A percentile compares a stretch with the other conserved stretches of the same genome.
phyloP scores from a whole-genome alignment of 768 basidiomycete species.

The Suillus cothurnatus region DNA sequence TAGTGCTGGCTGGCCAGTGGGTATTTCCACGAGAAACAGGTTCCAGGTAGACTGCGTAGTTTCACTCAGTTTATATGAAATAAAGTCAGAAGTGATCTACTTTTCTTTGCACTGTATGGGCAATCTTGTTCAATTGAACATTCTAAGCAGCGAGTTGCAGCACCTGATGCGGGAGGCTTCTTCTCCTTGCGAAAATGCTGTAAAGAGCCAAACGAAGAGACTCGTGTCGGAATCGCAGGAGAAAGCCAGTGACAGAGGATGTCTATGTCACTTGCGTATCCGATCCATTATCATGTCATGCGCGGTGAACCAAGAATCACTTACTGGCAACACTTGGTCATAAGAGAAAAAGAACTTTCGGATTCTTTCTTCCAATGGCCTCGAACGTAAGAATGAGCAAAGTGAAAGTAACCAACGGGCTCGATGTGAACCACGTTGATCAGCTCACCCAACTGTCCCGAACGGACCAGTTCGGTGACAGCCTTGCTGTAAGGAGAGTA shows the following conservation, averaged over 20 bases:
- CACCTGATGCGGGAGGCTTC: constrained; percentile 71
- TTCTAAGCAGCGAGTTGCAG: constrained; percentile 72
- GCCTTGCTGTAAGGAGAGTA: constrained; percentile 84
- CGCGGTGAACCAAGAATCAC: constrained; percentile 36
- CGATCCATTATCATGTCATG: constrained; percentile 10
- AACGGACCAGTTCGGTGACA: constrained; percentile 68
- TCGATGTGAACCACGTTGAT: constrained; percentile 86
- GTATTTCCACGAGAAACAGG: constrained; percentile 51
- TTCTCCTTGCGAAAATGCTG: constrained; percentile 74
- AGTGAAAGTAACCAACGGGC: constrained; percentile 86
- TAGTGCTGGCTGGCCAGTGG: constrained; percentile 64
- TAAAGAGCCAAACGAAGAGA: constrained; percentile 87
- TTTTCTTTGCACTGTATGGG: constrained; percentile 85
- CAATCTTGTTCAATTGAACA: constrained; percentile 75
- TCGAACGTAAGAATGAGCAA: constrained; percentile 88
- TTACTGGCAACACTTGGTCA: constrained; percentile 92
- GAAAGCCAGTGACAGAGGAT: constrained; percentile 77
- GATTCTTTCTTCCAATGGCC: constrained; percentile 77
- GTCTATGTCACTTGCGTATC: constrained; percentile 71
- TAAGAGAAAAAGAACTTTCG: constrained; percentile 75
- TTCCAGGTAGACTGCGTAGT: constrained; percentile 72
- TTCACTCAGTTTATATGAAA: constrained; percentile 11
- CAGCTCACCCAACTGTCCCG: constrained; percentile 71
- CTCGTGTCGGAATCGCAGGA: constrained; percentile 61
- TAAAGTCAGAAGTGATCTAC: constrained; percentile 39